phyloP scores from a whole-genome alignment of 2,329 filamentous ascomycete genomes.

The Aspergillus sp. region DNA sequence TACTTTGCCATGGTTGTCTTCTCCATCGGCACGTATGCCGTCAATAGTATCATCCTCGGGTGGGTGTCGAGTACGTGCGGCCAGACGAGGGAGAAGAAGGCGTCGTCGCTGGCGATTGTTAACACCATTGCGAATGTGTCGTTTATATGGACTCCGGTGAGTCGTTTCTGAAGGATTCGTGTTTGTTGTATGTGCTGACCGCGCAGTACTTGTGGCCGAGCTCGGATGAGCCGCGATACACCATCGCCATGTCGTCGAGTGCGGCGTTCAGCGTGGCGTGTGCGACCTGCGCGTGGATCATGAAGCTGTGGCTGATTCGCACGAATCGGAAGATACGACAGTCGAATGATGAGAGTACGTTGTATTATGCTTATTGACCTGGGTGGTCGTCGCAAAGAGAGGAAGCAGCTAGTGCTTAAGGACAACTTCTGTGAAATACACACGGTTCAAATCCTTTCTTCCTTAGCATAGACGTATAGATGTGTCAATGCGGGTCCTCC shows the following conservation, averaged over 20 bases:
- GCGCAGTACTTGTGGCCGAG: constrained; percentile 34
- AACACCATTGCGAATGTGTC: constrained; percentile 41
- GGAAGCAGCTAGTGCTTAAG: too few relatives aligned
- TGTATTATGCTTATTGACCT: constrained; percentile 18
- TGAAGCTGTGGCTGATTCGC: constrained; percentile 17
- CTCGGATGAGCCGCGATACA: constrained; percentile 18
- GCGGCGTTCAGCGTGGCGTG: constrained; percentile 15
- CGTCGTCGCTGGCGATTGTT: constrained; percentile 42
- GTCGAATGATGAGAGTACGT: constrained; percentile 14
- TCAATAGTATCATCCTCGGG: constrained; percentile 44
- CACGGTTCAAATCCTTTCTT: too few relatives aligned
- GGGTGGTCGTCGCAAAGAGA: too few relatives aligned
- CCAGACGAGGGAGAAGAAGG: constrained; percentile 46
- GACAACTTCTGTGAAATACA: too few relatives aligned
- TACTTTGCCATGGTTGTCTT: constrained; percentile 35
- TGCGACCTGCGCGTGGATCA: constrained; percentile 14
- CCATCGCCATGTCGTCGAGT: constrained; percentile 18
- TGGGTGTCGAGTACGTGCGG: constrained; percentile 44
- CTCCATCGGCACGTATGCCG: constrained; percentile 32
- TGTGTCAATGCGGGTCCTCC: too few relatives aligned
- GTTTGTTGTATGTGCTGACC: background rate
- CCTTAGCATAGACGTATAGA: too few relatives aligned
- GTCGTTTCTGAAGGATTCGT: background rate
- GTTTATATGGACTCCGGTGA: constrained; percentile 36
- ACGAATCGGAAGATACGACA: constrained; percentile 18